A percentile compares a stretch with the other conserved stretches of the same genome.
These are phyloP conservation scores for Kazachstania sp. DNA, from an alignment of 1,139 yeast species.

Conservation along the genomic window DNA sequence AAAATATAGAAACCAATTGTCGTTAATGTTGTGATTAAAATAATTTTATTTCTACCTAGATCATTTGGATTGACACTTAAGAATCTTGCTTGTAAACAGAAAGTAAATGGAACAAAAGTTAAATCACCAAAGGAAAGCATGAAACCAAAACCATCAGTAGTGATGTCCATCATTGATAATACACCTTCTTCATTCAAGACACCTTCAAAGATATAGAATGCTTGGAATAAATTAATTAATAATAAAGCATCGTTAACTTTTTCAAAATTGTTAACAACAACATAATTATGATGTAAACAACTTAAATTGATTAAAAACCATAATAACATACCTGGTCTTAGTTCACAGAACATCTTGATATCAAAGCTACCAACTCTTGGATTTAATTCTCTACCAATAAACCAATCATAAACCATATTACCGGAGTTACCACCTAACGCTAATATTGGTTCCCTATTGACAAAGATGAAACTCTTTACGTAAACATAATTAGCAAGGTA, in stretches of 20 bases:
- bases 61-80: conserved; percentile 56
- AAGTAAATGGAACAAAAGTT: conserved; percentile 89
- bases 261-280: conserved; percentile 37
- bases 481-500: conserved; percentile 59
- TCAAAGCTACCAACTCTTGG: conserved; percentile 80
- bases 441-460: conserved; percentile 53
- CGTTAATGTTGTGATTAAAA: conserved; percentile 38
- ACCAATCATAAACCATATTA: conserved; percentile 77
- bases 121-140: conserved; percentile 94
- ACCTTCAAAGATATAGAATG: conserved; percentile 82
- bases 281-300: conserved; percentile 74
- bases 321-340: conserved; percentile 86
- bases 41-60: conserved; percentile 39
- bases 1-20: conserved; percentile 71
- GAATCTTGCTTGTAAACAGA: conserved; percentile 78
- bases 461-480: conserved; percentile 57
- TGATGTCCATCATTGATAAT: conserved; percentile 88
- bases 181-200: conserved; percentile 85
- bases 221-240: conserved; percentile 61
- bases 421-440: conserved; percentile 87
- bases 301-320: conserved; percentile 78
- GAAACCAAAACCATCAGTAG: conserved; percentile 94
- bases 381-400: conserved; percentile 90
- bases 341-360: conserved; percentile 82
- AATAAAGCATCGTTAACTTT: conserved; percentile 62